These are phyloP conservation scores for Suillus subaureus DNA, from an alignment of 768 basidiomycete genomes.

Conservation along the genomic window DNA sequence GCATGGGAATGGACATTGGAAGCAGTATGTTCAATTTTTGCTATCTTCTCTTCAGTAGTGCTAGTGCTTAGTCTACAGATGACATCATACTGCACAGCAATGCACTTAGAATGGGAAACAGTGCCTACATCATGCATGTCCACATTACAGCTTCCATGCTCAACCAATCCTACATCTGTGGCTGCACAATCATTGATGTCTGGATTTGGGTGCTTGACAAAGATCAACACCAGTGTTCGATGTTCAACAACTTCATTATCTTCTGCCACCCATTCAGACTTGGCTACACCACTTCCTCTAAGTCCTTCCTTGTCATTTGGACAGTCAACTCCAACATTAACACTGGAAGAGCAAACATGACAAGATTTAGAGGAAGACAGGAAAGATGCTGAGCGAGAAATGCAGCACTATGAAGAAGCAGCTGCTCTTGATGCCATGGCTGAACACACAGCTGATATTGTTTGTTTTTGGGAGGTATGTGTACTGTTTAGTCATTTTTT, in stretches of 20 bases:
- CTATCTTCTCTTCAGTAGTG: neutral
- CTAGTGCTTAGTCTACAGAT: neutral
- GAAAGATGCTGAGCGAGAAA: too few relatives aligned
- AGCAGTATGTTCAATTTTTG: slow-evolving; percentile 2
- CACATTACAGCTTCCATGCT: neutral
- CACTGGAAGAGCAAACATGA: too few relatives aligned
- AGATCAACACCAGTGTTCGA: neutral
- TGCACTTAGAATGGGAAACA: neutral
- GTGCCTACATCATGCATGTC: neutral
- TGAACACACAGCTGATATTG: too few relatives aligned
- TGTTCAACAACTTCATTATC: neutral
- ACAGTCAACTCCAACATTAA: neutral
- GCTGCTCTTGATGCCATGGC: too few relatives aligned
- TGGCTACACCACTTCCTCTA: neutral
- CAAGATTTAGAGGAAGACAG: too few relatives aligned
- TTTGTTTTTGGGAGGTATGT: too few relatives aligned
- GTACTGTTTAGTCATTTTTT: neutral
- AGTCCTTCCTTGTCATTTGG: neutral
- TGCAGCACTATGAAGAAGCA: too few relatives aligned
- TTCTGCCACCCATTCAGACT: too few relatives aligned
- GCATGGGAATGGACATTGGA: slow-evolving; percentile 6
- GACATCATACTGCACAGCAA: neutral
- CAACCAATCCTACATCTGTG: neutral
- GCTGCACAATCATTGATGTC: neutral
- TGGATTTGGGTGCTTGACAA: neutral